Conservation (phyloP, 2,329 filamentous ascomycete species). For the Orbilia brochopaga region DNA sequence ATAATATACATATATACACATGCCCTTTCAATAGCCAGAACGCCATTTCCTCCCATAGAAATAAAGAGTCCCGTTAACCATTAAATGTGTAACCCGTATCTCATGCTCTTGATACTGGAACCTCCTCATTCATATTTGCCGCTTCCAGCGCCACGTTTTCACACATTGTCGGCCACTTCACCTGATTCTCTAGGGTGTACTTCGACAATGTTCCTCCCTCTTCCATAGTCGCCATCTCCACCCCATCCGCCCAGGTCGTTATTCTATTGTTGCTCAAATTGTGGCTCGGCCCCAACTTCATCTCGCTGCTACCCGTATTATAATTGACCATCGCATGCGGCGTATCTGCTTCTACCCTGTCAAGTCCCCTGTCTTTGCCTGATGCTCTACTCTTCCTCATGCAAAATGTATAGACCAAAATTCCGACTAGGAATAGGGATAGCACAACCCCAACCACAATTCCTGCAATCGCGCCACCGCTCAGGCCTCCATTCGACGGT, state of each 20-base stretch:
- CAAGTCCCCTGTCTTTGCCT: no score
- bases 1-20: background rate
- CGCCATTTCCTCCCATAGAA: no score
- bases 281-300: no score
- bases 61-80: no score
- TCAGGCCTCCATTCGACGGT: no score
- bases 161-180: constrained; percentile 19
- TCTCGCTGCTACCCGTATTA: no score
- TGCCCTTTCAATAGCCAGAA: background rate
- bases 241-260: background rate
- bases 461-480: constrained; percentile 24
- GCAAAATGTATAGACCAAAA: constrained; percentile 29
- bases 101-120: background rate
- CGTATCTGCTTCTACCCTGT: no score
- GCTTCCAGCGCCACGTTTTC: constrained; percentile 34
- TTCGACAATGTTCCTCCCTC: background rate
- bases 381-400: constrained; percentile 14
- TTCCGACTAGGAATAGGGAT: constrained; percentile 10
- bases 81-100: no score
- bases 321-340: no score
- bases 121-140: constrained; percentile 22
- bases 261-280: no score
- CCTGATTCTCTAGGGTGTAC: constrained; percentile 12
- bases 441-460: constrained; percentile 25
- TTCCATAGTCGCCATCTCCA: constrained; percentile 16